Evolutionary conservation across 345 rosid species (phyloP).

Genomic region (Eucalyptus lansdowneana): DNA sequence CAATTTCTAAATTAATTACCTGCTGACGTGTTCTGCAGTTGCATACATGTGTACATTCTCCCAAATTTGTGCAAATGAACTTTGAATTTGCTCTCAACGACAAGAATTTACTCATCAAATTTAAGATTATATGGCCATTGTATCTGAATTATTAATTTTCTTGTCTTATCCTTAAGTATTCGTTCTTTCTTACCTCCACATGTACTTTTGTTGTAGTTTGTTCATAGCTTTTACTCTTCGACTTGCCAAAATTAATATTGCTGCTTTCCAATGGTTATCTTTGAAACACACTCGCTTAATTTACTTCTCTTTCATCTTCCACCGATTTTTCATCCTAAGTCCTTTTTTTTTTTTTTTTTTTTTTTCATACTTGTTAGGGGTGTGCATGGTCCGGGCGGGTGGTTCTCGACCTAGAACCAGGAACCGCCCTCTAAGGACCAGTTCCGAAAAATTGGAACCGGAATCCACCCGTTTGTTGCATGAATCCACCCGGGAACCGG

Average conservation of each 20-base stretch:
- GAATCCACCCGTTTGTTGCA: too few species aligned
- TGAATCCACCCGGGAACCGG: accelerated
- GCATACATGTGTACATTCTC: neutral
- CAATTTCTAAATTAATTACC: neutral
- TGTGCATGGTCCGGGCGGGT: too few species aligned
- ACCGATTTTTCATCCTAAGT: neutral
- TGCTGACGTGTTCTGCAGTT: neutral
- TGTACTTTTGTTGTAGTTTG: neutral
- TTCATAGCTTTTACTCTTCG: neutral
- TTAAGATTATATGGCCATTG: neutral
- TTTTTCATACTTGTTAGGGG: too few species aligned
- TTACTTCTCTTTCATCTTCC: neutral
- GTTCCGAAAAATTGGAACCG: too few species aligned
- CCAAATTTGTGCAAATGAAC: neutral
- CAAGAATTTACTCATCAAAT: neutral
- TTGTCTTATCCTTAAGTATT: neutral
- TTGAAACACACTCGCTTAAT: neutral
- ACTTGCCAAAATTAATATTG: neutral
- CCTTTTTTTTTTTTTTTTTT: too few species aligned
- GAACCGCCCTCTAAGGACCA: too few species aligned
- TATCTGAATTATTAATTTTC: neutral
- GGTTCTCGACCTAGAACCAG: too few species aligned
- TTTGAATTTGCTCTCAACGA: neutral
- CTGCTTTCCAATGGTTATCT: neutral
- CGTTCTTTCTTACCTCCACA: neutral